Percentiles rank a stretch among this genome's conserved stretches.
phyloP scores from a whole-genome alignment of 257 asterid species.

The Osmanthus fragrans region DNA sequence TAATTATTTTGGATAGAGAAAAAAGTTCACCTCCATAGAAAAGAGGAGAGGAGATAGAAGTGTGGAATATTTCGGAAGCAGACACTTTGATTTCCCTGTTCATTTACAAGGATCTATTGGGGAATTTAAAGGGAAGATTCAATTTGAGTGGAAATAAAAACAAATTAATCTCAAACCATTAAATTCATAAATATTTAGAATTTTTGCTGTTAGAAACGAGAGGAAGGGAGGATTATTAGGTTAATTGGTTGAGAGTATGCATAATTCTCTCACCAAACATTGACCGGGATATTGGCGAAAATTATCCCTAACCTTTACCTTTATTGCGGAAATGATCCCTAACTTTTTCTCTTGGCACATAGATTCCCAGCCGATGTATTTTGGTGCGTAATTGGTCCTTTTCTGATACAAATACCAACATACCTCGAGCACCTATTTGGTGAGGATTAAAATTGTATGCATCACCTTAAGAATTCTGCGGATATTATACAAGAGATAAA shows the following conservation, averaged over 20 bases:
- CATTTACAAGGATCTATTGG: background rate
- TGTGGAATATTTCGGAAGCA: background rate
- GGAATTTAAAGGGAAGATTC: conserved; percentile 15
- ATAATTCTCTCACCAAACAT: background rate
- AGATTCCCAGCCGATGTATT: too few species aligned
- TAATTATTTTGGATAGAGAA: background rate
- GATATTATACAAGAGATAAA: conserved; percentile 18
- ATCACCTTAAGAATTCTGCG: conserved; percentile 81
- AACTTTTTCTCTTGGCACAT: too few species aligned
- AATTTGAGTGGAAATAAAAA: background rate
- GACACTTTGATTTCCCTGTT: background rate
- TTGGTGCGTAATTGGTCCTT: too few species aligned
- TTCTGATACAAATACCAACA: too few species aligned
- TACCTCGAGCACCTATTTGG: background rate
- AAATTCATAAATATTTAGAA: conserved; percentile 11
- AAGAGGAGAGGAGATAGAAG: conserved; percentile 10
- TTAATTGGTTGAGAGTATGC: background rate
- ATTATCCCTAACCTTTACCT: background rate
- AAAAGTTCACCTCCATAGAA: background rate
- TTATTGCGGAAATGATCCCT: too few species aligned
- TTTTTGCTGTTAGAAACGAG: background rate
- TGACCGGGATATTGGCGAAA: background rate
- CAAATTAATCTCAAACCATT: conserved; percentile 18
- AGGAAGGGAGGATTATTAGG: conserved; percentile 1
- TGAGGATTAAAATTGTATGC: conserved; percentile 61